These are phyloP conservation scores for Homolaphlyctis polyrhiza DNA, from an alignment of 371 early-diverging fungal species.

Conservation along the genomic window DNA sequence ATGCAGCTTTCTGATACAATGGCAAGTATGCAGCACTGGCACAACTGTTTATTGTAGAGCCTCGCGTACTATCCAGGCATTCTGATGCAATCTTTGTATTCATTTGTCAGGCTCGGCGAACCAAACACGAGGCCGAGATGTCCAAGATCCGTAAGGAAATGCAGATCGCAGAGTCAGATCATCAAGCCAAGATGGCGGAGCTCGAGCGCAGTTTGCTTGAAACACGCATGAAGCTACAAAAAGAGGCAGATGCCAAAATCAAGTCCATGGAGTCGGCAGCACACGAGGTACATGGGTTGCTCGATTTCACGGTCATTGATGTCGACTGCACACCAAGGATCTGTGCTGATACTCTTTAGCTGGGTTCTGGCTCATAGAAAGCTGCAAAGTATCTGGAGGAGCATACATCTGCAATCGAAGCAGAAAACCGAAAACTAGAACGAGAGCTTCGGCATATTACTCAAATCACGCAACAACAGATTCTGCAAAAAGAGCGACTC, in stretches of 20 bases:
- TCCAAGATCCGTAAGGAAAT: slow-evolving; percentile 30
- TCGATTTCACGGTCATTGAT: not conserved
- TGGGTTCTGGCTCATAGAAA: slow-evolving; percentile 26
- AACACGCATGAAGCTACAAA: slow-evolving; percentile 36
- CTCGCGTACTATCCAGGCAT: not conserved
- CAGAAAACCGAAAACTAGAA: slow-evolving; percentile 35
- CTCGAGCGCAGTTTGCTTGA: slow-evolving; percentile 37
- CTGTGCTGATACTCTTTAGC: too few relatives aligned
- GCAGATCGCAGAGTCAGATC: slow-evolving; percentile 26
- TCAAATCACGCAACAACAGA: slow-evolving; percentile 22
- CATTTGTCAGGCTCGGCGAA: slow-evolving; percentile 6
- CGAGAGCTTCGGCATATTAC: slow-evolving; percentile 23
- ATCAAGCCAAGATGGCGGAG: slow-evolving; percentile 21
- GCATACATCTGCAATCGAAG: slow-evolving; percentile 32
- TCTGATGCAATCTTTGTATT: not conserved
- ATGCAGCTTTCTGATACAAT: slow-evolving; percentile 35
- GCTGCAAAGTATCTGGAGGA: slow-evolving; percentile 35
- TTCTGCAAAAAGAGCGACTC: slow-evolving; percentile 25
- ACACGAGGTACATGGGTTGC: slow-evolving; percentile 24
- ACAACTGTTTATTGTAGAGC: not conserved
- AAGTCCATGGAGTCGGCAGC: slow-evolving; percentile 44
- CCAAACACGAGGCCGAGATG: slow-evolving; percentile 40
- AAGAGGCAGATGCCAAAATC: slow-evolving; percentile 39
- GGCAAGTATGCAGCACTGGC: slow-evolving; percentile 11
- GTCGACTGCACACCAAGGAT: too few relatives aligned